A percentile compares a stretch with the other conserved stretches of the same genome.
Conservation (phyloP, 2,329 filamentous ascomycete species). For the Cytospora schulzeri region DNA sequence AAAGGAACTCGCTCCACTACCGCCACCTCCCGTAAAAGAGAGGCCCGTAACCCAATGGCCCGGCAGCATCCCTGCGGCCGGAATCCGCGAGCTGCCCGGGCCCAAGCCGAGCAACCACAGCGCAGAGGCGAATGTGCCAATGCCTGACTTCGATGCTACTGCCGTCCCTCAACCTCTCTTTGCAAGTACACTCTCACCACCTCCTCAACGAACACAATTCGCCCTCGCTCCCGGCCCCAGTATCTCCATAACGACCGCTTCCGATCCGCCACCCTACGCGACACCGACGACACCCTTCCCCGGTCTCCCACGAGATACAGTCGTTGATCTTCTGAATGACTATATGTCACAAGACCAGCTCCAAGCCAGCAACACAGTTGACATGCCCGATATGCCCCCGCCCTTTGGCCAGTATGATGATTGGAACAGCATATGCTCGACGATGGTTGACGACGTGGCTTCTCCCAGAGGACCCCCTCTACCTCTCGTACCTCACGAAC, state of each 20-base stretch:
- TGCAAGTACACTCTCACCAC: slow-evolving; percentile 18
- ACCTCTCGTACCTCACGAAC: slow-evolving; percentile 24
- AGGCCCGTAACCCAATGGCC: slow-evolving; percentile 26
- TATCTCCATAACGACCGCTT: slow-evolving; percentile 24
- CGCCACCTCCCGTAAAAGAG: slow-evolving; percentile 15
- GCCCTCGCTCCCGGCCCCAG: slow-evolving; percentile 13
- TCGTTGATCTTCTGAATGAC: slow-evolving; percentile 24
- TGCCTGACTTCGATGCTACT: slow-evolving; percentile 24
- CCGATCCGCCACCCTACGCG: slow-evolving; percentile 19
- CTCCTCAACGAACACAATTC: slow-evolving; percentile 13
- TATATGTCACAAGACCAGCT: slow-evolving; percentile 25
- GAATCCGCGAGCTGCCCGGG: slow-evolving; percentile 21
- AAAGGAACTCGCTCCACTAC: slow-evolving; percentile 19
- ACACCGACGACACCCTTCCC: slow-evolving; percentile 22
- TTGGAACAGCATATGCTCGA: slow-evolving; percentile 26
- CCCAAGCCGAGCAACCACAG: slow-evolving; percentile 10
- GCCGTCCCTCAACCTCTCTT: slow-evolving; percentile 26
- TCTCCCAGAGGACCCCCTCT: slow-evolving; percentile 22
- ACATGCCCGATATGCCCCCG: slow-evolving; percentile 13
- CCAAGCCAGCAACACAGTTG: slow-evolving; percentile 11
- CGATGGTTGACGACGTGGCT: slow-evolving; percentile 26
- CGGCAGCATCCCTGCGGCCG: slow-evolving; percentile 3
- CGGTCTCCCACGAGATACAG: slow-evolving; percentile 21
- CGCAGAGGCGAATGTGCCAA: slow-evolving; percentile 13
- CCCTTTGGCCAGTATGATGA: slow-evolving; percentile 24